Evolutionary conservation across 2,329 filamentous ascomycete genomes (phyloP), one percentile per base, ranked within the genome.

Genomic region (Stenocarpella maydis): DNA sequence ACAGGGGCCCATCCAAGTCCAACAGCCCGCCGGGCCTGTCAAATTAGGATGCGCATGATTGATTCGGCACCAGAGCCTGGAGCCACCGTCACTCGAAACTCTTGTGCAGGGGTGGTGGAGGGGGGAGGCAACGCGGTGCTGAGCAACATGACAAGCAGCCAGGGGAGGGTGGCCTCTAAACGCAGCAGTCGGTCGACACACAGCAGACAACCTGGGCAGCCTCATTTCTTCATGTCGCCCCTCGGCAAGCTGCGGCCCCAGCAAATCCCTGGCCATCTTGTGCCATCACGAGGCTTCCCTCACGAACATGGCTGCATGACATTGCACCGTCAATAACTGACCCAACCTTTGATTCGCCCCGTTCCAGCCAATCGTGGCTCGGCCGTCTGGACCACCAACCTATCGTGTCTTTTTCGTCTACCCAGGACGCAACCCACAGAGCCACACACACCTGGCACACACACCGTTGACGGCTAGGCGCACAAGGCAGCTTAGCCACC

Each of bases 1-100:
- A 34, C 68, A 50, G 39, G 68, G 68, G 28, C 34, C 65, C 61
- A 68, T 50, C 45, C 53, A 55, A 50, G 37, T 21, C 50, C 69
- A 69, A 64, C 50, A 71, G 60, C 49, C 69, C 69, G 58, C 43
- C 58, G 28, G 58, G 58, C 58, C 58, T 63, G 67, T 69, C 69
- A 69, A 71, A 71, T 71, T 67, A 69, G 58, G 69, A 71, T 71
- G 69, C 49, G 67, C 69, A 67, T 71, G 67, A 71, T 61, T 66
- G 69, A 69, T 71, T 71, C 64, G 67, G 67, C 65, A 65, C 65
- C 28, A 58, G 52, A 67, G 65, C 53, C 67, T 67, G 67, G 65
- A 63, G 64, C 64, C 68, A 70, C 61, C 63, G 37, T 60, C 55
- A 69, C 55, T 69, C 69, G 63, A 71, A 71, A 69, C 69, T 60